Evolutionary conservation across 805 yeast genomes (phyloP), one percentile per base, ranked within the genome.

Genomic region (Candida endomychidarum): DNA sequence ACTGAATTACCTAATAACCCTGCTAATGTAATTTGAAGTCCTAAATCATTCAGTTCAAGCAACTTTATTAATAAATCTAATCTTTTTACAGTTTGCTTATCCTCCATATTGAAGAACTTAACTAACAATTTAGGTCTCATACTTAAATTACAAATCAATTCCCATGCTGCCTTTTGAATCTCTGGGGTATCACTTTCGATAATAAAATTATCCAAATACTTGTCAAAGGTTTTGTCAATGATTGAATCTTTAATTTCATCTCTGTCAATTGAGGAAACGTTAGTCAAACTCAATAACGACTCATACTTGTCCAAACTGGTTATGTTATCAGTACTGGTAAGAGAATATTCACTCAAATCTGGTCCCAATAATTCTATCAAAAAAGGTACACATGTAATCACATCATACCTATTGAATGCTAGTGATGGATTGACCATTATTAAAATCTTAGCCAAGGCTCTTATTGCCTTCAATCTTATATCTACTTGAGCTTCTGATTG

Each of bases 231-330:
- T 74, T 81, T 78, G 35, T 69, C 62, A 5, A 63, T 56, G 3
- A 64, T 57, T 32, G 61, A 56, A 4, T 70, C 61, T 9, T 57
- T 64, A 19, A 72, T 60, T 8, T 71, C 68, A 24, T 68, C 58
- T 14, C 29, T 37, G 10, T 57, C 58, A 2, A 69, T 43, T 0
- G 86, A 70, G 0, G 87, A 75, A 6, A 83, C 48, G 56, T 85
- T 86, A 1, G 91, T 85, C 20, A 85, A 65, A 0, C 90, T 86
- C 16, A 81, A 53, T 27, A 86, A 60, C 0, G 81, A 64, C 50
- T 80, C 83, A 48, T 72, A 75, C 15, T 72, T 68, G 42, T 77
- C 82, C 10, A 72, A 48, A 3, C 48, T 46, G 1, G 69, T 58
- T 14, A 65, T 45, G 5, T 57, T 52, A 0, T 67, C 70, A 2